Evolutionary conservation across 78 protist genomes (phyloP), one percentile per base, ranked within the genome.

Genomic region (Planoprotostelium fungivorum): DNA sequence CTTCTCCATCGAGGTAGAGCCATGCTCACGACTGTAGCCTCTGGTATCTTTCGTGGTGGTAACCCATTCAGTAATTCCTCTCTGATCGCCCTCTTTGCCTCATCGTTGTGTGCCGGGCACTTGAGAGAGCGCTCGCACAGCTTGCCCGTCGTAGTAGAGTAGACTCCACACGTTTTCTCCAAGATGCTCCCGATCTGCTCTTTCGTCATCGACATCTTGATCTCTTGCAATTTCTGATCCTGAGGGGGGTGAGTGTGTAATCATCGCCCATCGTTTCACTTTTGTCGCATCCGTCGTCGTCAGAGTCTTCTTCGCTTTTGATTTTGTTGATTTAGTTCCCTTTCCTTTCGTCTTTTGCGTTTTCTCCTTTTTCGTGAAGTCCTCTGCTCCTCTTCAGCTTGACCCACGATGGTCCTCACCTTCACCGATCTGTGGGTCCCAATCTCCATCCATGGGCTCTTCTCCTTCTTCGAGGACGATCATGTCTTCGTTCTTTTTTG

Each of bases 121-220:
- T 89, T 92, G 38, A 92, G 73, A 35, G 94, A 88, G 35, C 90
- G 87, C 31, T 91, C 88, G 63, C 94, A 92, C 89, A 91, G 39
- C 83, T 85, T 91, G 38, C 91, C 91, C 0, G 94, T 91, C 37
- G 51, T 91, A 9, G 36, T 91, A 86, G 94, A 91, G 38, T 89
- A 87, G 0, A 91, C 94, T 25, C 91, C 94, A 88, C 94, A 91
- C 86, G 83, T 39, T 38, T 28, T 86, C 0, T 38, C 38, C 38
- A 25, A 28, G n/a, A n/a, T n/a, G n/a, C n/a, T n/a, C n/a, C n/a
- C n/a, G n/a, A n/a, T n/a, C n/a, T n/a, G n/a, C n/a, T n/a, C n/a
- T n/a, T n/a, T n/a, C n/a, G n/a, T n/a, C n/a, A n/a, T n/a, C n/a
- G n/a, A n/a, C n/a, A n/a, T n/a, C n/a, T n/a, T n/a, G n/a, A n/a